Percentiles rank a stretch among this genome's conserved stretches.
Evolutionary conservation across 257 asterid genomes (phyloP).

Genomic region (Rauvolfia tetraphylla): DNA sequence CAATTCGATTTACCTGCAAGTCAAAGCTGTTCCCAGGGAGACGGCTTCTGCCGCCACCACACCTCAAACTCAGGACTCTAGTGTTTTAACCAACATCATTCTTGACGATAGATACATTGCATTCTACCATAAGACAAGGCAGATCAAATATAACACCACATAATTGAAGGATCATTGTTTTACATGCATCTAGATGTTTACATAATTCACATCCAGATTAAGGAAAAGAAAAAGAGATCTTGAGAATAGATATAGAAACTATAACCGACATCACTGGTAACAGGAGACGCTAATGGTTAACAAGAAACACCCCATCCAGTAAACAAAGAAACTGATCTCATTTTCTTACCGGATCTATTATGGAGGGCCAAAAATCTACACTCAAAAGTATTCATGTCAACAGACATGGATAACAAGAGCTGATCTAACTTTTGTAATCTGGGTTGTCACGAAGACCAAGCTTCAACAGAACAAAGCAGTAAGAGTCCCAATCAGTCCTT

Average conservation of each 20-base stretch:
- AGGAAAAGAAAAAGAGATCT: not conserved
- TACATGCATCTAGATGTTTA: not conserved
- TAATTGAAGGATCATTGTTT: not conserved
- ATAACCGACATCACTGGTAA: not conserved
- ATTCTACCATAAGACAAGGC: not conserved
- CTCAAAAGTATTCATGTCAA: not conserved
- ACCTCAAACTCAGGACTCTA: too few relatives aligned
- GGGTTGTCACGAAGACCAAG: slow-evolving; percentile 80
- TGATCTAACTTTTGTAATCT: slow-evolving; percentile 46
- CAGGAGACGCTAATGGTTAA: not conserved
- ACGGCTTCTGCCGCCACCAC: too few relatives aligned
- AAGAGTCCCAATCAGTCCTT: slow-evolving; percentile 82
- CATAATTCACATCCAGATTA: not conserved
- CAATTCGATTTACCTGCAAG: too few relatives aligned
- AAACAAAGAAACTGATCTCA: not conserved
- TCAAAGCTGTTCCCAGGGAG: not conserved
- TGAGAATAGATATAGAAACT: not conserved
- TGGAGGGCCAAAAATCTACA: not conserved
- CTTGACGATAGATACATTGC: too few relatives aligned
- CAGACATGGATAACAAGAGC: not conserved
- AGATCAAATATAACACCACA: not conserved
- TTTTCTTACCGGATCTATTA: not conserved
- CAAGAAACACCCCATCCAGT: not conserved
- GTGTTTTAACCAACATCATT: too few relatives aligned
- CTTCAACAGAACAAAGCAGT: slow-evolving; percentile 61